Base-by-base conservation (phyloP, 352 stramenopile genomes). In the Globisporangium paroecandrum region DNA sequence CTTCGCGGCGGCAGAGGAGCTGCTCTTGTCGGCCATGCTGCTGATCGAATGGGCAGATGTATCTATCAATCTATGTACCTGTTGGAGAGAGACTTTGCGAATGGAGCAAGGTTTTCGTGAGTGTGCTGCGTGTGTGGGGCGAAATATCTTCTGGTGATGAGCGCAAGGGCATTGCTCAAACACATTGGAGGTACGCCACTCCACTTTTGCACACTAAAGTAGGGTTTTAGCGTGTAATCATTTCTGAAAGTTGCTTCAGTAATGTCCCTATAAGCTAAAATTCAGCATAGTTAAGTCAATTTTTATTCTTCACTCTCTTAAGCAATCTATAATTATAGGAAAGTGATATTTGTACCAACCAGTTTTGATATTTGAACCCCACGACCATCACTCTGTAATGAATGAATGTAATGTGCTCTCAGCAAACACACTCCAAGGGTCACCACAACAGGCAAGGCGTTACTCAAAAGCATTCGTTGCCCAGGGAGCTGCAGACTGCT, bases 101-200 rank as follows among this genome's bases (percentile, higher is more conserved):
- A 20, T 43, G 54, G 24, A 29, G 49, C 41, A n/a, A 22, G 53
- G 20, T 65, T 4, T 29, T 29, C 9, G 22, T 2, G 36, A 62
- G 32, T 22, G 32, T 18, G 15, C 7, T 18, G 15, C 18, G 29
- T 43, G 51, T 4, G 51, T 24, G 5, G 55, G 29, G 36, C 43
- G 65, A 70, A 70, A 66, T 62, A 66, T 66, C 65, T 62, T 70
- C 46, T 70, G 65, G 65, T 34, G 60, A 65, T 29, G 27, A 65
- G 46, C 46, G 18, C 10, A 15, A 24, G 27, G 18, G 54, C 27
- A 64, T 64, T 66, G 62, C 62, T 66, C 62, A 66, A 66, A 60
- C 62, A 66, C 18, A 13, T 27, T 65, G 56, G 29, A 47, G 32
- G 34, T 24, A 15, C 20, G 2, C 18, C 54, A 60, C 54, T 22